Evolutionary conservation across 352 stramenopile species (phyloP), one percentile per base, ranked within the genome.

Genomic region (Phytopythium cucurbitacearum): DNA sequence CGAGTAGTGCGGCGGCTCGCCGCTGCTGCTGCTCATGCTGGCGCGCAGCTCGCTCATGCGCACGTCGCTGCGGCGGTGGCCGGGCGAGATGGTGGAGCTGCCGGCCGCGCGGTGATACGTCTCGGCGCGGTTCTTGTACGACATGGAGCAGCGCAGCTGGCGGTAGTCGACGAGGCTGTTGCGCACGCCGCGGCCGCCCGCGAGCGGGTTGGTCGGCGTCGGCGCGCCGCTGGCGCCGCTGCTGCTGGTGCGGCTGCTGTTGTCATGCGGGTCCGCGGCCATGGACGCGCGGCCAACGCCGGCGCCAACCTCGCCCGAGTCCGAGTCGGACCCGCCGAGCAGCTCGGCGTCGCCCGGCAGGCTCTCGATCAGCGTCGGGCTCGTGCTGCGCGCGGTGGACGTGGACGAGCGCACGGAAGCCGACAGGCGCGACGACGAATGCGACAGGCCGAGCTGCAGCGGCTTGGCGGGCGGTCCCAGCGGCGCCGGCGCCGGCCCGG

Each of bases 91-190:
- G 41, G 48, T 57, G 21, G 55, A 68, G n/a, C 39, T 56, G 48
- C 70, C 53, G 39, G 61, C 69, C 5, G 65, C 51, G 21, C 69
- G 28, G 44, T 65, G 28, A 67, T 56, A 41, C 35, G 51, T 35
- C 35, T 57, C 69, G 32, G 71, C 53, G 40, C 81, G 84, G 67
- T 91, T 94, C 67, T 91, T 94, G 71, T 94, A 94, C 33, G 70
- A 85, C 84, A 94, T 94, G 45, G 81, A 92, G 64, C 76, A 90
- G 48, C 75, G 76, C 32, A 94, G 68, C 64, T 94, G 80, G 4
- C 76, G 69, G 60, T 88, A 94, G 45, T 85, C 76, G 0, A 76
- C 80, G 40, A 94, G 69, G 39, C 71, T 84, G 39, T 80, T 75
- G 48, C 65, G 68, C 16, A 40, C 67, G 45, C 16, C 51, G 21